phyloP scores from a whole-genome alignment of 2,329 filamentous ascomycete species.

The Scedosporium minutisporum region DNA sequence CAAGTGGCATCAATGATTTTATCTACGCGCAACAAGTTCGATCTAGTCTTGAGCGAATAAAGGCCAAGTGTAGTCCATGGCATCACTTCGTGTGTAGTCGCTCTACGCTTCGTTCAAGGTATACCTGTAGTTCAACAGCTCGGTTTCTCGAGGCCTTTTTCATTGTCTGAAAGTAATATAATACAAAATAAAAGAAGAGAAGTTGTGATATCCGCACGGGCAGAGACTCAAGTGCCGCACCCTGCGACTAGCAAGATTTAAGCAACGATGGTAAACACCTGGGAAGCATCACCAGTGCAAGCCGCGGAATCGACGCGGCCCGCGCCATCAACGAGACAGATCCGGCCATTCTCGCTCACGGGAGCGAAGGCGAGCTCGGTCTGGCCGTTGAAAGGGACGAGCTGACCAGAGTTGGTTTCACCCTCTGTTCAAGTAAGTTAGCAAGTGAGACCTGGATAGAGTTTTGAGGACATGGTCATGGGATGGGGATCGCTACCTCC shows the following conservation, averaged over 20 bases:
- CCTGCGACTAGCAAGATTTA: not conserved
- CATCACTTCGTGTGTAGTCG: too few species aligned
- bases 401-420: conserved; percentile 35
- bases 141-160: not conserved
- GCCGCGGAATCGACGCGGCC: conserved; percentile 15
- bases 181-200: not conserved
- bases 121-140: not conserved
- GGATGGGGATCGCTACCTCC: conserved; percentile 20
- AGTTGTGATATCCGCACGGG: not conserved
- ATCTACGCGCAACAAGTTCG: too few species aligned
- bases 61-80: too few species aligned
- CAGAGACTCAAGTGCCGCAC: not conserved
- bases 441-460: conserved; percentile 9
- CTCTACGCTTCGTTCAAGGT: too few species aligned
- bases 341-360: conserved; percentile 28
- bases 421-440: conserved; percentile 23
- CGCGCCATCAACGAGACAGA: conserved; percentile 31
- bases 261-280: conserved; percentile 10
- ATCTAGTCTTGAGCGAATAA: too few species aligned
- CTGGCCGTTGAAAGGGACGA: conserved; percentile 35
- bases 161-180: not conserved
- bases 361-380: conserved; percentile 34
- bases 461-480: conserved; percentile 9
- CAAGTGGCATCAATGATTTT: too few species aligned
- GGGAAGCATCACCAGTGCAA: conserved; percentile 5